Percentiles rank a stretch among this genome's conserved stretches.
These are phyloP conservation scores for Aureobasidium pullulans DNA, from an alignment of 2,329 filamentous ascomycete species.

Conservation along the genomic window DNA sequence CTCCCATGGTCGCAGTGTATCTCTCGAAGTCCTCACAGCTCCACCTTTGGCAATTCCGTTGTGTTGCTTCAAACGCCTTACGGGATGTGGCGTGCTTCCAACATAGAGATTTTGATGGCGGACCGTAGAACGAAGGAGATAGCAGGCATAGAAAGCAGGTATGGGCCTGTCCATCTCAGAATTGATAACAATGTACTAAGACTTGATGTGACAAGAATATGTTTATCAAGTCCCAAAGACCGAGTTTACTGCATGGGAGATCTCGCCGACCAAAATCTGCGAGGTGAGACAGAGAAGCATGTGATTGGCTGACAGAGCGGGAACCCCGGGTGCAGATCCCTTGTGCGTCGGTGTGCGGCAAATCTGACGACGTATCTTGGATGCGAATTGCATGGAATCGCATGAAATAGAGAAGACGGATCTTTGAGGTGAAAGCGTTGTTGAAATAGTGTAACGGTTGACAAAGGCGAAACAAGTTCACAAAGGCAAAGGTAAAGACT, in stretches of 20 bases:
- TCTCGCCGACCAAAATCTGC: not conserved
- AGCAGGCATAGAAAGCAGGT: constrained; percentile 87
- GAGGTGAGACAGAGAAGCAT: not conserved
- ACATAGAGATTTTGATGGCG: constrained; percentile 70
- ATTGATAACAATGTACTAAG: not conserved
- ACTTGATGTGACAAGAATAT: not conserved
- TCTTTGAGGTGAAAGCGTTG: not conserved
- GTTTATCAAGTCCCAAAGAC: not conserved
- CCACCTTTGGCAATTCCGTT: constrained; percentile 81
- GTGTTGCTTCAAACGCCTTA: constrained; percentile 78
- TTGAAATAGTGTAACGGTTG: not conserved
- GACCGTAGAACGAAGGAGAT: constrained; percentile 78
- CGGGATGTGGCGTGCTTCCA: constrained; percentile 84
- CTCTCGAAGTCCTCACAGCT: constrained; percentile 64
- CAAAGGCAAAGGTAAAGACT: not conserved
- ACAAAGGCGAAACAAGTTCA: not conserved
- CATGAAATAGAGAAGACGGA: not conserved
- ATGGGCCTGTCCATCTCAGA: constrained; percentile 50
- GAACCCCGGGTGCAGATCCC: constrained; percentile 9
- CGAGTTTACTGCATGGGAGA: not conserved
- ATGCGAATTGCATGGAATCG: not conserved
- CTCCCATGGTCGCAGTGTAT: constrained; percentile 74
- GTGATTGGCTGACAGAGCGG: constrained; percentile 7
- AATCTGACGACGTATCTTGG: constrained; percentile 8
- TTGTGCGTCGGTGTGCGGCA: not conserved